Evolutionary conservation across 2,329 filamentous ascomycete genomes (phyloP).

Genomic region (Xylaria sp.): DNA sequence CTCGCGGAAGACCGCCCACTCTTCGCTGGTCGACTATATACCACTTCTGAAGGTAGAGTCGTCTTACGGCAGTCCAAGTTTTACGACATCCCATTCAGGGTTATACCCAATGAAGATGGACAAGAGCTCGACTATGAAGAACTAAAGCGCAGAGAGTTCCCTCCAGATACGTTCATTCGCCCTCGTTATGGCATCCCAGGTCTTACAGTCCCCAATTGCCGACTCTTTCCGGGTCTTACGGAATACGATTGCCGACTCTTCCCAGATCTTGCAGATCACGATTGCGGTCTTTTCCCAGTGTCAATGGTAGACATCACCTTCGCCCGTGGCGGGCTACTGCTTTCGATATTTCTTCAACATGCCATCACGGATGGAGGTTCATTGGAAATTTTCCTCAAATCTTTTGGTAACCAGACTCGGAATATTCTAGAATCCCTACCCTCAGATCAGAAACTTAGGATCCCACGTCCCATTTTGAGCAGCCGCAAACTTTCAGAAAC

Average conservation of each 20-base stretch:
- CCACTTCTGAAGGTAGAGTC: constrained; percentile 33
- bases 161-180: constrained; percentile 37
- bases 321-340: constrained; percentile 47
- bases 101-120: constrained; percentile 19
- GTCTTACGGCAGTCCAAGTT: constrained; percentile 34
- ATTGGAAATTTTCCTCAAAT: constrained; percentile 46
- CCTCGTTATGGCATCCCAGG: constrained; percentile 35
- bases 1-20: constrained; percentile 40
- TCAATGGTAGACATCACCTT: constrained; percentile 47
- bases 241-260: constrained; percentile 29
- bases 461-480: constrained; percentile 21
- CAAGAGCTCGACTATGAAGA: constrained; percentile 34
- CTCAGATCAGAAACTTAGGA: constrained; percentile 38
- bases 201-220: constrained; percentile 25
- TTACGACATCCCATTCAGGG: constrained; percentile 39
- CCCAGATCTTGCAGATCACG: constrained; percentile 29
- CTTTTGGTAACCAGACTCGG: constrained; percentile 45
- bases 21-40: constrained; percentile 39
- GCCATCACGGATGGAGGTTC: constrained; percentile 50
- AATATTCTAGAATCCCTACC: constrained; percentile 34
- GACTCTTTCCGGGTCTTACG: constrained; percentile 42
- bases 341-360: constrained; percentile 50
- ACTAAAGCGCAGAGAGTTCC: constrained; percentile 37
- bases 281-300: constrained; percentile 43
- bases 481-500: constrained; percentile 28